Conservation (phyloP, 805 yeast species). For the Candida michaelii region DNA sequence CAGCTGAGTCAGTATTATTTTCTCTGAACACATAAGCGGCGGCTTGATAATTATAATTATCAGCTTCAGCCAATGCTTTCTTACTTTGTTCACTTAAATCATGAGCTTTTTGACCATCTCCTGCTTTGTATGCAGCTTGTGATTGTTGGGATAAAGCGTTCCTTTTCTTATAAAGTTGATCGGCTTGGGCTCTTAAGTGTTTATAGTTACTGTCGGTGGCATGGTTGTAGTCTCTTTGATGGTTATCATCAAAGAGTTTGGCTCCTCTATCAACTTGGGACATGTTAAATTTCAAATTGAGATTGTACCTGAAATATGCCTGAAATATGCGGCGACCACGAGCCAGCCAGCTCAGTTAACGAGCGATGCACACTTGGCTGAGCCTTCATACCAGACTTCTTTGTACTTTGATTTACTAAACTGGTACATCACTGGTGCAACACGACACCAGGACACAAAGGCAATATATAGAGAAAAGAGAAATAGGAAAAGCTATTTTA, state of each 20-base stretch:
- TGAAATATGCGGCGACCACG: neutral
- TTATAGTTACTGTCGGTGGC: slow-evolving; percentile 66
- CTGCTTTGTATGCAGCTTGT: slow-evolving; percentile 72
- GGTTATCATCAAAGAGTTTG: slow-evolving; percentile 18
- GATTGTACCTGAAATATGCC: neutral
- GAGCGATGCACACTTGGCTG: no score
- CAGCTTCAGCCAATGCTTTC: slow-evolving; percentile 58
- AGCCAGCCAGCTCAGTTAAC: neutral
- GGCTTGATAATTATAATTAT: slow-evolving; percentile 70
- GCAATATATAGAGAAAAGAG: no score
- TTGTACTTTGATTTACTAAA: no score
- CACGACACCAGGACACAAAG: no score
- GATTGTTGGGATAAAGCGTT: slow-evolving; percentile 61
- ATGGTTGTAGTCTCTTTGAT: slow-evolving; percentile 62
- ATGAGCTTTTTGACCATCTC: slow-evolving; percentile 73
- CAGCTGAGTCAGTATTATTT: slow-evolving; percentile 82
- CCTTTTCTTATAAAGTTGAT: slow-evolving; percentile 58
- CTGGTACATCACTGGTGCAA: no score
- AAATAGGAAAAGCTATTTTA: neutral
- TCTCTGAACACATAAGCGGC: slow-evolving; percentile 87
- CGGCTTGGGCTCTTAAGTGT: slow-evolving; percentile 65
- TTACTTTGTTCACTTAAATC: slow-evolving; percentile 70
- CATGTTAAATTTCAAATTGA: slow-evolving; percentile 4
- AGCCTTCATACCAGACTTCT: no score
- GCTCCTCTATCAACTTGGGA: slow-evolving; percentile 14